Evolutionary conservation across 2,329 filamentous ascomycete genomes (phyloP).

Genomic region (Penicillium sclerotiorum): DNA sequence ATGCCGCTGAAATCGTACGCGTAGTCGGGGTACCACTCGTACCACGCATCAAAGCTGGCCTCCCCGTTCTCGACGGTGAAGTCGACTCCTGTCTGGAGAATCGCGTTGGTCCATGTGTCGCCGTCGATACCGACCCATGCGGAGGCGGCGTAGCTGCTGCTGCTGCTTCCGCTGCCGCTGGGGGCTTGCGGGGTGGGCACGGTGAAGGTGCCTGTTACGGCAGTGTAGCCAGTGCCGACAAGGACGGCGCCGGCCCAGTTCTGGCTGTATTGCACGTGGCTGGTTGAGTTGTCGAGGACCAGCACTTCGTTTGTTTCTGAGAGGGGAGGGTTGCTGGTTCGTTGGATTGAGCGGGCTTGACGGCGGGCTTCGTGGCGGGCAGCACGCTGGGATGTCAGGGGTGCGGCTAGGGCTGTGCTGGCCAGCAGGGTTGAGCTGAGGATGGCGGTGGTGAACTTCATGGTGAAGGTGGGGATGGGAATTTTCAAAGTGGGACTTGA

Average conservation of each 20-base stretch:
- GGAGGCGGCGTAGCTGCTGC: conserved; percentile 29
- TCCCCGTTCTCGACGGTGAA: conserved; percentile 49
- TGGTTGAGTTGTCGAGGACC: conserved; percentile 49
- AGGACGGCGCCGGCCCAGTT: conserved; percentile 65
- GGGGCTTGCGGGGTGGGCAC: conserved; percentile 52
- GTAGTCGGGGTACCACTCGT: conserved; percentile 63
- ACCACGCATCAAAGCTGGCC: conserved; percentile 58
- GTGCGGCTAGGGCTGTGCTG: conserved; percentile 50
- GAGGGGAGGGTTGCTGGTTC: conserved; percentile 37
- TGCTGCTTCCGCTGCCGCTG: conserved; percentile 34
- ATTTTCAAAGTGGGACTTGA: conserved; percentile 22
- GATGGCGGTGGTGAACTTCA: conserved; percentile 54
- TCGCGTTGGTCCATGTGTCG: conserved; percentile 56
- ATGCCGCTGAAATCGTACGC: conserved; percentile 56
- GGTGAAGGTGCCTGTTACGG: conserved; percentile 55
- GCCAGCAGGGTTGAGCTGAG: conserved; percentile 44
- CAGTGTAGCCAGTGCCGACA: conserved; percentile 53
- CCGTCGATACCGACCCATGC: conserved; percentile 65
- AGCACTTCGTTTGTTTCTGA: conserved; percentile 33
- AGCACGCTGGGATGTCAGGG: conserved; percentile 47
- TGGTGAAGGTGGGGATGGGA: too few species aligned
- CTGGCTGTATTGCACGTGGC: conserved; percentile 48
- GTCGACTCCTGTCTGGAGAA: conserved; percentile 60
- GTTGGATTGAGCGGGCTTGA: conserved; percentile 37
- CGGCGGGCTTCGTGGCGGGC: conserved; percentile 30